A percentile compares a stretch with the other conserved stretches of the same genome.
These are phyloP conservation scores for Stentor coeruleus DNA, from an alignment of 73 alveolate species.

Conservation along the genomic window DNA sequence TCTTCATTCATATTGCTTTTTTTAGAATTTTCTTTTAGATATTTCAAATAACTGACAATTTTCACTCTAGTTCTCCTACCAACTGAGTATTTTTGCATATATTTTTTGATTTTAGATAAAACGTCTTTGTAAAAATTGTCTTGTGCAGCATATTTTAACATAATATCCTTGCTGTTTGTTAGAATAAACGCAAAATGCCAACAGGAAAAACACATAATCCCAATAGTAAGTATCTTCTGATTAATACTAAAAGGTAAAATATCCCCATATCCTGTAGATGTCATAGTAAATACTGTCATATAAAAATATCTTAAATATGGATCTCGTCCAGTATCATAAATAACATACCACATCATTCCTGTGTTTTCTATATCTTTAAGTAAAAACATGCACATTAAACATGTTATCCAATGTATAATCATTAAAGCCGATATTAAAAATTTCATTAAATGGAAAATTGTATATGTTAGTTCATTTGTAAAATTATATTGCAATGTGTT, in stretches of 20 bases:
- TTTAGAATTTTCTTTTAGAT: constrained; percentile 39
- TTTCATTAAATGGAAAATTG: neutral
- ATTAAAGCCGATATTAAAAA: neutral
- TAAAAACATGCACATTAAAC: neutral
- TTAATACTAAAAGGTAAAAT: constrained; percentile 25
- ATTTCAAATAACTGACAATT: constrained; percentile 40
- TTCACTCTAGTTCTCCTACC: constrained; percentile 34
- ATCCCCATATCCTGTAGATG: constrained; percentile 64
- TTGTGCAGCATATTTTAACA: constrained; percentile 15
- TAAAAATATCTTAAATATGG: constrained; percentile 36
- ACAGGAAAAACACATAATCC: constrained; percentile 32
- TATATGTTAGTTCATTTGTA: neutral
- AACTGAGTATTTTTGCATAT: constrained; percentile 40
- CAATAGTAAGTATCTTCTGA: constrained; percentile 36
- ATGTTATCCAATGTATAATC: neutral
- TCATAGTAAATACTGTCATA: constrained; percentile 53
- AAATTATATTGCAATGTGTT: neutral
- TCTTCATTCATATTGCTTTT: constrained; percentile 44
- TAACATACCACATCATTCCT: constrained; percentile 17
- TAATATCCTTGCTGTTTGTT: constrained; percentile 30
- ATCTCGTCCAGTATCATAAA: neutral
- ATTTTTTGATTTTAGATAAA: constrained; percentile 35
- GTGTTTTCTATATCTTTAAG: neutral
- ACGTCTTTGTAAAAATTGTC: neutral
- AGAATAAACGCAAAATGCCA: constrained; percentile 47